Percentiles rank a stretch among this genome's conserved stretches.
These are phyloP conservation scores for Umbelopsis ramanniana DNA, from an alignment of 192 early-diverging fungal genomes.

Conservation along the genomic window DNA sequence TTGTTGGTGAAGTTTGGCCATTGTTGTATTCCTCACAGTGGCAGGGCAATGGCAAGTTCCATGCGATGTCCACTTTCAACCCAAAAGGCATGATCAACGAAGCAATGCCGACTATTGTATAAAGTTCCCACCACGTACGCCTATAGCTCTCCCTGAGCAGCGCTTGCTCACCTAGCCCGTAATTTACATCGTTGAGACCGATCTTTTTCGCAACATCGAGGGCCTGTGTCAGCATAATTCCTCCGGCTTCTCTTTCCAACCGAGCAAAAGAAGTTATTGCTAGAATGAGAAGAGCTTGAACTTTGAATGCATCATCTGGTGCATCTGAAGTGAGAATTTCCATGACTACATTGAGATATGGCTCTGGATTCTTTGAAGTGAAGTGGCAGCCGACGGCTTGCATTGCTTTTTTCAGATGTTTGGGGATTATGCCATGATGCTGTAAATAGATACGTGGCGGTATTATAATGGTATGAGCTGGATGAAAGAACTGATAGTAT, in stretches of 20 bases:
- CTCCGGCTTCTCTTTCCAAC: conserved; percentile 12
- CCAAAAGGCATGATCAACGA: conserved; percentile 1
- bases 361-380: not conserved
- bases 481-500: conserved; percentile 6
- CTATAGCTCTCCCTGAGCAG: conserved; percentile 3
- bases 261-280: not conserved
- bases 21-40: conserved; percentile 16
- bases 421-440: not conserved
- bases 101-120: not conserved
- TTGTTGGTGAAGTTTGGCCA: not conserved
- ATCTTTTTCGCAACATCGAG: not conserved
- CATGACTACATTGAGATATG: not conserved
- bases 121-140: conserved; percentile 9
- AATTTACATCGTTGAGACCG: conserved; percentile 6
- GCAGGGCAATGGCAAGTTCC: conserved; percentile 2
- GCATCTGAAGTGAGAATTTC: not conserved
- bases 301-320: not conserved
- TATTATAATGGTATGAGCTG: not conserved
- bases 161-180: not conserved
- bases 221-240: not conserved
- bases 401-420: not conserved
- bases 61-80: not conserved
- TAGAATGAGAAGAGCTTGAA: conserved; percentile 3
- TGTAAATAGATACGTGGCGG: not conserved
- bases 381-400: not conserved